These are phyloP conservation scores for Paspalum vaginatum DNA, from an alignment of 176 grass and related monocot species.

Conservation along the genomic window DNA sequence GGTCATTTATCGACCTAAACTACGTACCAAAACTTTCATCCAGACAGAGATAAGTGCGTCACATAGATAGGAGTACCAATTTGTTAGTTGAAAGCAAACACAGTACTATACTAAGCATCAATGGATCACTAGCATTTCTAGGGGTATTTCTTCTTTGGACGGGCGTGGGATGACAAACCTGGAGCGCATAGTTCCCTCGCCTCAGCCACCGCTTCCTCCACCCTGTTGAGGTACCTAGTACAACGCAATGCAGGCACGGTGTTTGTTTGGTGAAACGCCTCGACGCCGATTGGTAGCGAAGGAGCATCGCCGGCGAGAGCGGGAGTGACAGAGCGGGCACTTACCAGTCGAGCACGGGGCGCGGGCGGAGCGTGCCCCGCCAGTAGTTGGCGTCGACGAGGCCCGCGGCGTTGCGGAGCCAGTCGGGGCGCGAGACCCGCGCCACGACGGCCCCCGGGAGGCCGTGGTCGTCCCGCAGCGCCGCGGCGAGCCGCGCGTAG, in stretches of 20 bases:
- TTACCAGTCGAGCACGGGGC: constrained; percentile 83
- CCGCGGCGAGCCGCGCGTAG: constrained; percentile 58
- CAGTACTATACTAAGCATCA: not conserved
- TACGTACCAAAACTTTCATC: not conserved
- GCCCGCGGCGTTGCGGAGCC: constrained; percentile 88
- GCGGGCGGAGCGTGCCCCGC: constrained; percentile 73
- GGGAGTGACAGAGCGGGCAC: too few species aligned
- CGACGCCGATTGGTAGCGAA: too few species aligned
- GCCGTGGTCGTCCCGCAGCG: constrained; percentile 67
- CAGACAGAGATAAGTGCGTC: not conserved
- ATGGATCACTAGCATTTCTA: not conserved
- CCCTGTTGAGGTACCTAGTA: constrained; percentile 84
- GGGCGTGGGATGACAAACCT: constrained; percentile 26
- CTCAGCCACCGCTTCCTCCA: constrained; percentile 69
- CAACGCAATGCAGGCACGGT: not conserved
- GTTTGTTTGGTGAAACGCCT: constrained; percentile 33
- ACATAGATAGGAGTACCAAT: not conserved
- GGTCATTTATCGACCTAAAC: not conserved
- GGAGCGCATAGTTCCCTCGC: constrained; percentile 49
- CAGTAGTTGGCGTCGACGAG: constrained; percentile 79
- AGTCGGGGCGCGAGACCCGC: constrained; percentile 70
- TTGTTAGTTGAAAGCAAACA: not conserved
- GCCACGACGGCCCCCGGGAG: constrained; percentile 71
- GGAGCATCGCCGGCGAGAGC: not conserved
- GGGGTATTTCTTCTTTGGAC: not conserved